A percentile compares a stretch with the other conserved stretches of the same genome.
phyloP scores from a whole-genome alignment of 371 early-diverging fungal genomes.

The Mortierella sp. region DNA sequence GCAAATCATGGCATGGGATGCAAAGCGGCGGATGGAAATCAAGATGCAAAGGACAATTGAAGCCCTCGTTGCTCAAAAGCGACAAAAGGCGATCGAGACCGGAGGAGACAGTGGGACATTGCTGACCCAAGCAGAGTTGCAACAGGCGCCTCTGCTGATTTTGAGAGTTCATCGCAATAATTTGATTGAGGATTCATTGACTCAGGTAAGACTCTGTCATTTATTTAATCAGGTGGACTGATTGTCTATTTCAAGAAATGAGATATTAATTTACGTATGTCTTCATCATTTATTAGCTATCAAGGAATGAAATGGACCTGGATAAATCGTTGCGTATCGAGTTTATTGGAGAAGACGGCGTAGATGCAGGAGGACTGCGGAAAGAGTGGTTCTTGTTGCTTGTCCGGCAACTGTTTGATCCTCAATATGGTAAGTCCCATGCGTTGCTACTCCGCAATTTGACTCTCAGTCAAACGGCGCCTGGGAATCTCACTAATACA shows the following conservation, averaged over 20 bases:
- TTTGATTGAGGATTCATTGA: constrained; percentile 89
- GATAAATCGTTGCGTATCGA: constrained; percentile 89
- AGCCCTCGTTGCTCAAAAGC: constrained; percentile 35
- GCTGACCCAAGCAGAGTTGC: constrained; percentile 65
- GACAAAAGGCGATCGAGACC: constrained; percentile 24
- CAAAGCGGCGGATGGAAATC: constrained; percentile 88
- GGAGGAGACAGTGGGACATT: constrained; percentile 26
- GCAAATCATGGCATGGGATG: constrained; percentile 90
- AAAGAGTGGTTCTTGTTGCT: constrained; percentile 97
- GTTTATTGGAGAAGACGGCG: constrained; percentile 91
- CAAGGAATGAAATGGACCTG: constrained; percentile 78
- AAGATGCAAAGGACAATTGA: constrained; percentile 66
- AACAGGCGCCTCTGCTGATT: constrained; percentile 82
- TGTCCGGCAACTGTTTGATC: constrained; percentile 92
- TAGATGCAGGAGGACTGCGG: constrained; percentile 96
- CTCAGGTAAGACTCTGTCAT: constrained; percentile 58
- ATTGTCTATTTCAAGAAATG: background rate
- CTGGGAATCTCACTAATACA: background rate
- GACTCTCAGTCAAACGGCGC: background rate
- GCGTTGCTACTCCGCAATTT: background rate
- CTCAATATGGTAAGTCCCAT: constrained; percentile 78
- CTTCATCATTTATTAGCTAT: constrained; percentile 59
- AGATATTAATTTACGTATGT: background rate
- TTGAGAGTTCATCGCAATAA: constrained; percentile 86
- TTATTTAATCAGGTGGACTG: background rate